phyloP scores from a whole-genome alignment of 305 asterid species.

The Lippia alba region DNA sequence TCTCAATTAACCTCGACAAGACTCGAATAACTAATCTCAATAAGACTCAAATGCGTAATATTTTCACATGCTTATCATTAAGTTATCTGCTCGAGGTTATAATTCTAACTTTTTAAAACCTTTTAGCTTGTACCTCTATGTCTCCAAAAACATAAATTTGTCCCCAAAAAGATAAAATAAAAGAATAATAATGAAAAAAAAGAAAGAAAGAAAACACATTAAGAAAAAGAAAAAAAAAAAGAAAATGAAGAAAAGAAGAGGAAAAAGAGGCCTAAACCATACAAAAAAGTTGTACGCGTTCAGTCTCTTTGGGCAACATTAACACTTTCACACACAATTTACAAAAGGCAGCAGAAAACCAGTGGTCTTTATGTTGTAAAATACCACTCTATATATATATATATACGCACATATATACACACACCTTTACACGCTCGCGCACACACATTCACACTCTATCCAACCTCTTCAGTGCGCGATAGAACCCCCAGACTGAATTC shows the following conservation, averaged over 20 bases:
- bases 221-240: background rate
- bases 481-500: slow-evolving; percentile 30
- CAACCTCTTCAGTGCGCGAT: slow-evolving; percentile 25
- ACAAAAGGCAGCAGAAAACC: slow-evolving; percentile 42
- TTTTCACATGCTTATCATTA: too few species aligned
- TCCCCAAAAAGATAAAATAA: background rate
- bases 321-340: slow-evolving; percentile 18
- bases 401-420: background rate
- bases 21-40: too few species aligned
- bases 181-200: background rate
- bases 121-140: too few species aligned
- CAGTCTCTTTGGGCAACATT: background rate
- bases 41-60: too few species aligned
- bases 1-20: too few species aligned
- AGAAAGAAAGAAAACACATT: background rate
- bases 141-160: too few species aligned
- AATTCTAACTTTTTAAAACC: too few species aligned
- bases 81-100: too few species aligned
- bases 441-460: slow-evolving; percentile 27
- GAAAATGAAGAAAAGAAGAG: background rate
- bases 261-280: background rate
- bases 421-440: slow-evolving; percentile 14
- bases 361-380: slow-evolving; percentile 31
- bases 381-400: slow-evolving; percentile 7
- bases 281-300: slow-evolving; percentile 28